A percentile compares a stretch with the other conserved stretches of the same genome.
These are phyloP conservation scores for Jatropha multifida DNA, from an alignment of 441 rosid species.

Conservation along the genomic window DNA sequence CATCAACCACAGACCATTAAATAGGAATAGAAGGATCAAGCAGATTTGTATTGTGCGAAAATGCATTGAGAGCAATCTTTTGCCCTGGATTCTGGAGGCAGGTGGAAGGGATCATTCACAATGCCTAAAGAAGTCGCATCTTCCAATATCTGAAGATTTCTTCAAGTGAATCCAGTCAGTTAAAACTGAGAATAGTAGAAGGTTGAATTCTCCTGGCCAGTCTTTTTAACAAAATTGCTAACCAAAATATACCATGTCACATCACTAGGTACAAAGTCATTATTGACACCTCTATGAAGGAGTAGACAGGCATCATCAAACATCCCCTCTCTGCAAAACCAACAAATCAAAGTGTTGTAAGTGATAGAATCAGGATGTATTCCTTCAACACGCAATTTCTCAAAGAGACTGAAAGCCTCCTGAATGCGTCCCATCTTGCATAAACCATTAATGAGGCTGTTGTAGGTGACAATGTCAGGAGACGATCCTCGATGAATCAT, in stretches of 20 bases:
- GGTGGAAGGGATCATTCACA: too few species aligned
- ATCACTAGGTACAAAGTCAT: constrained; percentile 57
- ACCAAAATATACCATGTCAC: constrained; percentile 69
- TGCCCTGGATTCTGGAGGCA: too few species aligned
- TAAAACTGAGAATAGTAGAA: not conserved
- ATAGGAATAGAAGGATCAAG: too few species aligned
- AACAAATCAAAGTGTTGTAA: constrained; percentile 72
- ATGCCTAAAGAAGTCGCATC: too few species aligned
- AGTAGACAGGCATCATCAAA: constrained; percentile 61
- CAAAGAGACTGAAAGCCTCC: constrained; percentile 68
- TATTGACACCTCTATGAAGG: constrained; percentile 48
- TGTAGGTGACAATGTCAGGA: constrained; percentile 77
- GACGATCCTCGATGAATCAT: constrained; percentile 65
- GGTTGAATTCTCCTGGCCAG: constrained; percentile 16
- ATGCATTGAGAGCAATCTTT: too few species aligned
- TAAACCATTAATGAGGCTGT: constrained; percentile 73
- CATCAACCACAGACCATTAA: too few species aligned
- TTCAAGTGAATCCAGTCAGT: too few species aligned
- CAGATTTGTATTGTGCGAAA: too few species aligned
- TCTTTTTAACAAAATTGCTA: constrained; percentile 34
- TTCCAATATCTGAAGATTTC: too few species aligned
- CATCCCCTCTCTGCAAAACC: constrained; percentile 64
- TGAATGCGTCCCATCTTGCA: constrained; percentile 54
- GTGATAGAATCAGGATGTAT: constrained; percentile 71
- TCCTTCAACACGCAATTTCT: constrained; percentile 63